phyloP scores from a whole-genome alignment of 2,329 filamentous ascomycete species.

The Aphanocladium album region DNA sequence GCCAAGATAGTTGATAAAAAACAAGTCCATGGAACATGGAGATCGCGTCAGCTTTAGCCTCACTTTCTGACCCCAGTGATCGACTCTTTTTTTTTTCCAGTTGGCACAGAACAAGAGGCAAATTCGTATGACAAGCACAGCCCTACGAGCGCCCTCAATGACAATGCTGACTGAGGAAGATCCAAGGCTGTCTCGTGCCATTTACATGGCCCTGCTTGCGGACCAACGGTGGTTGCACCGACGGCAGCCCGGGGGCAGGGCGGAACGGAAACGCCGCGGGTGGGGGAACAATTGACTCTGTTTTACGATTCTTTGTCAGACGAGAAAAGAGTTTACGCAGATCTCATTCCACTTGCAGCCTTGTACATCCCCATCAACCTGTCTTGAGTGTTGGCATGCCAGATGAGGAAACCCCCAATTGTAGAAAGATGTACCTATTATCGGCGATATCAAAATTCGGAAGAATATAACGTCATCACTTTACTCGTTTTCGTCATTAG shows the following conservation, averaged over 20 bases:
- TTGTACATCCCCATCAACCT: not conserved
- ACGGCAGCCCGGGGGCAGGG: too few relatives aligned
- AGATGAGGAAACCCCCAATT: not conserved
- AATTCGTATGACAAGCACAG: not conserved
- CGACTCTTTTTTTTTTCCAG: not conserved
- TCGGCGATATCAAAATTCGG: too few relatives aligned
- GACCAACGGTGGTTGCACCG: too few relatives aligned
- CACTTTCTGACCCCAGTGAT: not conserved
- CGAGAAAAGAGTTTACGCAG: not conserved
- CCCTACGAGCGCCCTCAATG: not conserved
- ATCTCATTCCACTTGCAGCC: not conserved
- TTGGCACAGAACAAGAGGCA: not conserved
- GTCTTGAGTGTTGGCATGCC: not conserved
- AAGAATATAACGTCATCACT: too few relatives aligned
- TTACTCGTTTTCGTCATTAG: too few relatives aligned
- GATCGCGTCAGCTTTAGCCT: not conserved
- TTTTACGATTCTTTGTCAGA: not conserved
- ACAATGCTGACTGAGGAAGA: not conserved
- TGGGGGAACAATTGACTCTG: not conserved
- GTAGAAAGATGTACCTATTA: too few relatives aligned
- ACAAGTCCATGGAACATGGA: not conserved
- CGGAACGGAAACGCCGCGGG: too few relatives aligned
- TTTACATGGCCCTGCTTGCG: not conserved
- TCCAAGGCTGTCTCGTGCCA: not conserved
- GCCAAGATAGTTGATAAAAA: too few relatives aligned